Base-by-base conservation (phyloP, 306 rosid genomes). In the Cucurbita moschata region DNA sequence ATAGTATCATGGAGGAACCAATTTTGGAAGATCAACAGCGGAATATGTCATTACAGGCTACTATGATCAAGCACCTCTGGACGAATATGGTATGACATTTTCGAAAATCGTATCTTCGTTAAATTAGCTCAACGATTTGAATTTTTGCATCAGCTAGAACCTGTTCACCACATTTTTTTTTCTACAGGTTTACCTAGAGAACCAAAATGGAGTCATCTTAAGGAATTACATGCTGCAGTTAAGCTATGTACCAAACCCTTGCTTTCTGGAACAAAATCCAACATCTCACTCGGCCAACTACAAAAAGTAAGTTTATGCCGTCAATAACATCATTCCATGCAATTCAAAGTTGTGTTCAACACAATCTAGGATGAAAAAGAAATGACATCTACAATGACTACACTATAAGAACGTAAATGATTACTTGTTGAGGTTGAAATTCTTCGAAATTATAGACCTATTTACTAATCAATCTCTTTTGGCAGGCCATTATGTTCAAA, bases 211-310 rank as follows among this genome's bases (percentile, higher is more conserved):
- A 50, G 72, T 19, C 78, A 75, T 75, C 73, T 75, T 35, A 75
- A 52, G 44, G 78, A 76, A 86, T 73, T 74, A 79, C 77, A 85
- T 88, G 86, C 96, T 88, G 87, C 78, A 75, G 18, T 59, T 19
- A 66, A 54, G 55, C 73, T 80, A 40, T 62, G 56, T 72, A 47
- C 78, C 44, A 75, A 40, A 13, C 40, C 81, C 10, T 73, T 84
- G 56, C 73, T 79, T 21, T 39, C 54, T 39, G 81, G 81, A 26
- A 76, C 52, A 12, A 82, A 73, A 54, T 79, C 71, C 11, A 65
- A 9, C 46, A 37, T 71, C 56, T 61, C 68, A 13, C 69, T 84
- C 67, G 81, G 80, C 12, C 57, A 74, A 64, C 58, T 12, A 16
- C 81, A 79, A 74, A 66, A 53, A 4, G 87, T 84, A 68, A 74